Evolutionary conservation across 2,329 filamentous ascomycete genomes (phyloP), one percentile per base, ranked within the genome.

Genomic region (Talaromyces sp.): DNA sequence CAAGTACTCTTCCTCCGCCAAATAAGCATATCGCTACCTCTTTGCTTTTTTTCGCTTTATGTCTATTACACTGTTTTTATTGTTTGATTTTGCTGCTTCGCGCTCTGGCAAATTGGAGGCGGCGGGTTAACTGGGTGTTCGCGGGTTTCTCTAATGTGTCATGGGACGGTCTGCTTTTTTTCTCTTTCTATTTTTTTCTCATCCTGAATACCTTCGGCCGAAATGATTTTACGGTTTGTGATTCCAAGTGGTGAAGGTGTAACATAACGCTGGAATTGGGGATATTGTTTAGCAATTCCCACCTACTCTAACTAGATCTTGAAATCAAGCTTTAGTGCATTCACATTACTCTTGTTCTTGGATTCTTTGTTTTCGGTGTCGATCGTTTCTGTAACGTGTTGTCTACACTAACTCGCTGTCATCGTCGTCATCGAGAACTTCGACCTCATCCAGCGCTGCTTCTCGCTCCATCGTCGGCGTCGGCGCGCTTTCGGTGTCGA

Each of bases 1-100:
- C 87, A 99, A 99, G 90, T 99, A 98, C 89, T 98, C 94, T 74
- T 97, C 94, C 67, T 97, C 94, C 79, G 95, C 93, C 83, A 99
- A 98, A 92, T 98, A 97, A 88, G 83, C 76, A 75, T 87, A 85
- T 86, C 85, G 72, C 73, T 76, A 72, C 77, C 69, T 73, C 68
- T 76, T 78, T 69, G 69, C 71, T 72, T 75, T 77, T 76, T 81
- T 82, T 83, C 87, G 85, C 86, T 85, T 73, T 77, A 45, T 59
- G 56, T 59, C 25, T 29, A 59, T 59, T 59, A 59, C 36, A 59
- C 27, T 59, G 36, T 72, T 73, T 70, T 72, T 72, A 69, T 72
- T 76, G 72, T 36, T 61, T 63, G 76, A 72, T 74, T 70, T 74
- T 73, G 70, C 72, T 76, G 72, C 74, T 77, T 80, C 77, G 70